Base-by-base conservation (phyloP, 257 asterid genomes). In the Lavandula angustifolia region DNA sequence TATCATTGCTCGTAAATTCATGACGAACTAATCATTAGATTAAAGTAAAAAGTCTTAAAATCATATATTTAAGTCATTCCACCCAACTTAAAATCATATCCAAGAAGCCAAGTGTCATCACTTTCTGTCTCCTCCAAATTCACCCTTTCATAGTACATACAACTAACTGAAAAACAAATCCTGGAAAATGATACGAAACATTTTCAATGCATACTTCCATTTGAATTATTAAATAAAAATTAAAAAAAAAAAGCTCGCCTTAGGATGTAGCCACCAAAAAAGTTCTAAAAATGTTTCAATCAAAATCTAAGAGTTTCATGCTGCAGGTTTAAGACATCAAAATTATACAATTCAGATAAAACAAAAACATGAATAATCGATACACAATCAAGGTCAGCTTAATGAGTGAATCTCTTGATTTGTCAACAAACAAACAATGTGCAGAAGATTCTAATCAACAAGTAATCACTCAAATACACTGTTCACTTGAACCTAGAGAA, bases 321-420 rank as follows among this genome's bases (percentile, higher is more conserved):
- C 54, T 33, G 51, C 52, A 29, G 42, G 17, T 53, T 46, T 37
- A 9, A 9, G 48, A 71, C 55, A 55, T 18, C 38, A 34, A 31
- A 62, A 66, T 29, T 16, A 16, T 72, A 58, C 64, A 51, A 71
- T 37, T 50, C 51, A 66, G 11, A 72, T 46, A 48, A 54, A 54
- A 18, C 72, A 64, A 62, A 46, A 40, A 37, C 29, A 70, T 6
- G 31, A 6, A 67, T 3, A 27, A 29, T 32, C 47, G 43, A 55
- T 7, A 18, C 14, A 17, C 10, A 46, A 29, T 50, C 60, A 57
- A 62, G 65, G 66, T 58, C 69, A 66, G 38, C 50, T 41, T 13
- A 41, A 44, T 66, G 80, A 66, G 70, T 60, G 3, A 16, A 53
- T 51, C 66, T 52, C 41, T 35, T 47, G 14, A 64, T 54, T 42